Conservation (phyloP, 2,329 filamentous ascomycete genomes). For the Lecanoromycetidae sp. region DNA sequence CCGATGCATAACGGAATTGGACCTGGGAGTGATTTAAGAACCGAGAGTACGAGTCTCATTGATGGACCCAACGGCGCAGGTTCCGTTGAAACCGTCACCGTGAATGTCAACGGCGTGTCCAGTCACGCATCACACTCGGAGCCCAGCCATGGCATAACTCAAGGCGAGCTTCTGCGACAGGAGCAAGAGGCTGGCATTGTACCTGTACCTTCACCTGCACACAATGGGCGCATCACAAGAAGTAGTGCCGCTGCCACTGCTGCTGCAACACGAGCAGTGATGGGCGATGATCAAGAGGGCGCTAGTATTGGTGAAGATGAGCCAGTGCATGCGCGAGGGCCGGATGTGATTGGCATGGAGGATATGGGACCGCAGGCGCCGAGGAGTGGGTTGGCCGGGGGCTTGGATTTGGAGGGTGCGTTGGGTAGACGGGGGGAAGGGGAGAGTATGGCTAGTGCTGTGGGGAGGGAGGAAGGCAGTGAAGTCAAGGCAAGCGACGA, state of each 20-base stretch:
- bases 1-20: background rate
- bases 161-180: slow-evolving; percentile 74
- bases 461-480: background rate
- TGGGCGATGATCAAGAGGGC: slow-evolving; percentile 20
- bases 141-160: slow-evolving; percentile 45
- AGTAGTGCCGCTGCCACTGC: slow-evolving; percentile 20
- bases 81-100: slow-evolving; percentile 67
- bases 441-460: slow-evolving; percentile 15
- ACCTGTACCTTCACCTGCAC: slow-evolving; percentile 40
- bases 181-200: slow-evolving; percentile 75
- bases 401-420: slow-evolving; percentile 32
- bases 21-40: slow-evolving; percentile 32
- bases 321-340: slow-evolving; percentile 44
- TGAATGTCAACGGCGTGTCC: slow-evolving; percentile 55
- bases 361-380: slow-evolving; percentile 67
- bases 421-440: slow-evolving; percentile 22
- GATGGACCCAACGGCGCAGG: slow-evolving; percentile 70
- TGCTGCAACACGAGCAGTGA: slow-evolving; percentile 22
- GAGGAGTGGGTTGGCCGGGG: slow-evolving; percentile 22
- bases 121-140: slow-evolving; percentile 9
- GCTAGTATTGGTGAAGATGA: slow-evolving; percentile 24
- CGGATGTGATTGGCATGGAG: slow-evolving; percentile 69
- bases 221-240: slow-evolving; percentile 19
- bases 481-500: background rate
- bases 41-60: slow-evolving; percentile 63